Evolutionary conservation across 1,284 basidiomycete species (phyloP).

Genomic region (Pisolithus thermaeus): DNA sequence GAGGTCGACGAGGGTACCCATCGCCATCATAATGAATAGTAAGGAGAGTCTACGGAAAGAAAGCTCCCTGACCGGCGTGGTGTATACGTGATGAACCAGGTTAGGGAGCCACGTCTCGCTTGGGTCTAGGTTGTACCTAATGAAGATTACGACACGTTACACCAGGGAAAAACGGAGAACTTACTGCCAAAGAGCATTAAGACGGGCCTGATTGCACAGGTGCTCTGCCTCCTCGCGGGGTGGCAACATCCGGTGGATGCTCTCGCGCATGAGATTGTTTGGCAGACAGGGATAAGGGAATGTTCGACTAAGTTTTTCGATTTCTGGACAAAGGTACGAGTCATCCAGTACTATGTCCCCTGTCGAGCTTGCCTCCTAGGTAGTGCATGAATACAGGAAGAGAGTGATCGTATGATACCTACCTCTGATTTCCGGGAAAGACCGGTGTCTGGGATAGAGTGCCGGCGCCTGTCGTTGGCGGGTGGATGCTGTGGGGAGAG

Average conservation of each 20-base stretch:
- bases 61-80: slow-evolving; percentile 46
- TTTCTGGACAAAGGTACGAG: slow-evolving; percentile 40
- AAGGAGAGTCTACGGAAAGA: slow-evolving; percentile 58
- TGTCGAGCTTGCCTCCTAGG: slow-evolving; percentile 19
- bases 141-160: slow-evolving; percentile 11
- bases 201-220: slow-evolving; percentile 54
- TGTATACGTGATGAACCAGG: slow-evolving; percentile 60
- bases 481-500: slow-evolving; percentile 8
- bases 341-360: slow-evolving; percentile 18
- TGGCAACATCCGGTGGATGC: slow-evolving; percentile 55
- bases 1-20: slow-evolving; percentile 61
- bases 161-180: slow-evolving; percentile 23
- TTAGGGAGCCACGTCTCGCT: slow-evolving; percentile 63
- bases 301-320: slow-evolving; percentile 52
- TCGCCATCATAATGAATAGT: slow-evolving; percentile 61
- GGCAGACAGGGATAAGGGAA: slow-evolving; percentile 60
- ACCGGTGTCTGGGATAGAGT: slow-evolving; percentile 1
- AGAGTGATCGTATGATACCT: neutral
- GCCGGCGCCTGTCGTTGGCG: slow-evolving; percentile 11
- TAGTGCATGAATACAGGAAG: neutral
- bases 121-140: slow-evolving; percentile 59
- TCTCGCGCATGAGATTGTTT: slow-evolving; percentile 48
- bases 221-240: slow-evolving; percentile 47
- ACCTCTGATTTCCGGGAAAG: slow-evolving; percentile 23
- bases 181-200: slow-evolving; percentile 67